These are phyloP conservation scores for Groenewaldozyma auringiensis DNA, from an alignment of 1,139 yeast species.

Conservation along the genomic window DNA sequence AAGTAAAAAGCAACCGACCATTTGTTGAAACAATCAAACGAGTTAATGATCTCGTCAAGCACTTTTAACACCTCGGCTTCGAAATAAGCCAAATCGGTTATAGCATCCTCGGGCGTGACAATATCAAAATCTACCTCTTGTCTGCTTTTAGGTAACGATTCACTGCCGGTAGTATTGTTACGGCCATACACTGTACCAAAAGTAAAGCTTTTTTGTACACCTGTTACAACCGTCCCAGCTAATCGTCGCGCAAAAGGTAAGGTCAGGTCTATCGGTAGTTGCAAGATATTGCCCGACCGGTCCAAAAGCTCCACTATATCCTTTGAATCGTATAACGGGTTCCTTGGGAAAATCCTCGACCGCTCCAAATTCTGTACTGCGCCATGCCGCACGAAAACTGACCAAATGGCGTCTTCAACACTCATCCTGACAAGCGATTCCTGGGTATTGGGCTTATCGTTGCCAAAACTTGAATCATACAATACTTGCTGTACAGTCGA, in stretches of 20 bases:
- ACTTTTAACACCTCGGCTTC: conserved; percentile 88
- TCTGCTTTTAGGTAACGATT: conserved; percentile 51
- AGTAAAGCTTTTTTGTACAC: conserved; percentile 52
- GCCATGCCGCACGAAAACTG: conserved; percentile 71
- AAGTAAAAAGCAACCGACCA: conserved; percentile 52
- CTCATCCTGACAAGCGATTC: conserved; percentile 28
- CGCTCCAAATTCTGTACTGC: conserved; percentile 63
- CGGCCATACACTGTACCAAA: conserved; percentile 80
- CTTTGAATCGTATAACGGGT: conserved; percentile 57
- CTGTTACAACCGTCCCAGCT: conserved; percentile 48
- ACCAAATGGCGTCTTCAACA: conserved; percentile 49
- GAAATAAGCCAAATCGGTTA: conserved; percentile 42
- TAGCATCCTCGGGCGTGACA: conserved; percentile 30
- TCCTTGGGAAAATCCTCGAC: conserved; percentile 68
- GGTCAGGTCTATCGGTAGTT: conserved; percentile 80
- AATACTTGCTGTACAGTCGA: conserved; percentile 73
- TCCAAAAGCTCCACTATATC: conserved; percentile 75
- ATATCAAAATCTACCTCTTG: conserved; percentile 85
- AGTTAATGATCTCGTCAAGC: conserved; percentile 59
- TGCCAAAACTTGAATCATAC: conserved; percentile 48
- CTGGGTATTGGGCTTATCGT: conserved; percentile 7
- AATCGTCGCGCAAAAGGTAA: conserved; percentile 80
- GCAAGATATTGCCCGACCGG: conserved; percentile 76
- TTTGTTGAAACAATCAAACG: conserved; percentile 57
- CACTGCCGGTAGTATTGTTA: conserved; percentile 49